Conservation (phyloP, 805 yeast species). For the Middelhovenomyces tepae region DNA sequence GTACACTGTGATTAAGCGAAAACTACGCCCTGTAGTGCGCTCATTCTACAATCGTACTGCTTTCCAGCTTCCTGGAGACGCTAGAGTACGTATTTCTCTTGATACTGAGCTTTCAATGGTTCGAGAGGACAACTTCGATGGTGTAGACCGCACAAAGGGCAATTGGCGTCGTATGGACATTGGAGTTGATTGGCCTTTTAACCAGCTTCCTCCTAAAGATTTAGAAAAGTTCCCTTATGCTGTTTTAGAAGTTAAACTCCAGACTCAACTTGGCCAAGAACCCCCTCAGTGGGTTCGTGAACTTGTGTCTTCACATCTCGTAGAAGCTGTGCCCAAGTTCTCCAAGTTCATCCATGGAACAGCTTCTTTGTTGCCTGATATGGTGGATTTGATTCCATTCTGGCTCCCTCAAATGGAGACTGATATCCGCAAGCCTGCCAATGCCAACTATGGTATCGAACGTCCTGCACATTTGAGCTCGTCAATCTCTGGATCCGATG, state of each 20-base stretch:
- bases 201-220: slow-evolving; percentile 74
- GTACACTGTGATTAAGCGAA: slow-evolving; percentile 75
- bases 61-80: slow-evolving; percentile 98
- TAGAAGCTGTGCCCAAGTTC: slow-evolving; percentile 96
- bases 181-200: slow-evolving; percentile 94
- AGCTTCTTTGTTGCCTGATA: slow-evolving; percentile 81
- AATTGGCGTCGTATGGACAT: slow-evolving; percentile 99
- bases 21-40: slow-evolving; percentile 87
- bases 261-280: slow-evolving; percentile 97
- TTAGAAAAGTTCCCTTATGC: slow-evolving; percentile 95
- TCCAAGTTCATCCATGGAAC: slow-evolving; percentile 97
- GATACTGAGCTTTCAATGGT: slow-evolving; percentile 97
- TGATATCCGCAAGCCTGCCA: slow-evolving; percentile 84
- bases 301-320: slow-evolving; percentile 82
- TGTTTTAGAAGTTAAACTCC: slow-evolving; percentile 91
- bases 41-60: slow-evolving; percentile 98
- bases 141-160: slow-evolving; percentile 75
- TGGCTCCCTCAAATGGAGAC: slow-evolving; percentile 97
- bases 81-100: slow-evolving; percentile 94
- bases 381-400: slow-evolving; percentile 79
- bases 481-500: slow-evolving; percentile 21
- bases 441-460: slow-evolving; percentile 55
- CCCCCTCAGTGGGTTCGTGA: slow-evolving; percentile 98
- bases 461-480: slow-evolving; percentile 29
- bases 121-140: slow-evolving; percentile 95